Conservation (phyloP, 129 eudicot species). For the Cynara cardunculus region DNA sequence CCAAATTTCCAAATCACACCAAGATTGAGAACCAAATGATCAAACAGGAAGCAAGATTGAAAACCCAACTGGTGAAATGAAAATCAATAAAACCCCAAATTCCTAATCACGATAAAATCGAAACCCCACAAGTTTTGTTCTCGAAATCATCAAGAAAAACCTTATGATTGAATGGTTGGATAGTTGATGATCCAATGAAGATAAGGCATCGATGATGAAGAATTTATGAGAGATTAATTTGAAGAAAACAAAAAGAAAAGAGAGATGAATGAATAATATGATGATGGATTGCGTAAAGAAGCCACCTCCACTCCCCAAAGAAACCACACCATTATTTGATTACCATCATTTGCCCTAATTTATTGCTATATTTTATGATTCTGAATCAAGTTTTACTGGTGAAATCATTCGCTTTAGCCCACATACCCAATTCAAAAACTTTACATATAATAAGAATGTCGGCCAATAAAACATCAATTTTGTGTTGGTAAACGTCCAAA, state of each 20-base stretch:
- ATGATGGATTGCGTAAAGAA: constrained; percentile 29
- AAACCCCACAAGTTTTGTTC: background rate
- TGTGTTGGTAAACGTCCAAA: constrained; percentile 2
- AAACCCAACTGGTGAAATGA: background rate
- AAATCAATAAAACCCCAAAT: background rate
- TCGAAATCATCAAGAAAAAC: constrained; percentile 8
- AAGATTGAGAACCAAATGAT: no score
- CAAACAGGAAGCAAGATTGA: background rate
- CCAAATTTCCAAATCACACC: no score
- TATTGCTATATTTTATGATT: constrained; percentile 11
- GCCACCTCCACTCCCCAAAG: constrained; percentile 18
- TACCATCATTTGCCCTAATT: constrained; percentile 17
- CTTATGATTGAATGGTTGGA: background rate
- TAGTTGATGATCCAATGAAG: background rate
- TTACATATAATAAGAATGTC: constrained; percentile 1
- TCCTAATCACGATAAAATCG: background rate
- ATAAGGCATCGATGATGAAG: background rate
- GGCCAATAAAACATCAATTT: background rate
- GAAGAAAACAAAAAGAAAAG: background rate
- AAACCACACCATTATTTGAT: constrained; percentile 25
- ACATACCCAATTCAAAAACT: background rate
- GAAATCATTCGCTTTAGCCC: constrained; percentile 18
- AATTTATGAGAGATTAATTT: background rate
- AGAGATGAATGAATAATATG: constrained; percentile 16
- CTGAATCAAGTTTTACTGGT: background rate